A percentile compares a stretch with the other conserved stretches of the same genome.
Evolutionary conservation across 345 rosid species (phyloP).

Genomic region (Linum tenue): DNA sequence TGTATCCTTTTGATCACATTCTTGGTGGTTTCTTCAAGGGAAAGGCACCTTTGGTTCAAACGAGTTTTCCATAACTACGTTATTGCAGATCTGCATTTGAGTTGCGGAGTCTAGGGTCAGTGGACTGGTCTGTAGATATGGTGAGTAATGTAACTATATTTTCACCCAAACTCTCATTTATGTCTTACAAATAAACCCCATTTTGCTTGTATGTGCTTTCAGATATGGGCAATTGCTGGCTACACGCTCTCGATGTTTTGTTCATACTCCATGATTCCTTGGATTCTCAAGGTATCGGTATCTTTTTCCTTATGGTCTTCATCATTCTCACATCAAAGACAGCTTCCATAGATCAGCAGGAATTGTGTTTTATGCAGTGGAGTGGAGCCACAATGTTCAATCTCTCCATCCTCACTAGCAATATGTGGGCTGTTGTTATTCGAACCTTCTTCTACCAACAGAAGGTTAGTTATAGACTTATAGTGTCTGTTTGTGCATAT

Average conservation of each 20-base stretch:
- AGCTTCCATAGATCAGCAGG: too few species aligned
- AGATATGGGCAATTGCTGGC: constrained; percentile 35
- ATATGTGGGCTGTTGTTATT: constrained; percentile 53
- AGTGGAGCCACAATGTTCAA: constrained; percentile 53
- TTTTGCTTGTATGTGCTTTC: constrained; percentile 7
- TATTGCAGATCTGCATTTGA: background rate
- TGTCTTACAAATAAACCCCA: background rate
- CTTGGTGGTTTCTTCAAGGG: too few species aligned
- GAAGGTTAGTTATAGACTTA: constrained; percentile 21
- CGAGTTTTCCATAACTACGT: background rate
- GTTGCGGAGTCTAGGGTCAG: background rate
- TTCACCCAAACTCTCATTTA: too few species aligned
- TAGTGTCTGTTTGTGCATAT: too few species aligned
- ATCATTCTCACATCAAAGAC: too few species aligned
- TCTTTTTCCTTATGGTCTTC: background rate
- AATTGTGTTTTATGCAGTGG: constrained; percentile 18
- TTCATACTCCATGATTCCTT: constrained; percentile 36
- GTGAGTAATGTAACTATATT: background rate
- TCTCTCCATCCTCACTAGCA: constrained; percentile 47
- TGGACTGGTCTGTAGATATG: background rate
- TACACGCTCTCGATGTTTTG: constrained; percentile 21
- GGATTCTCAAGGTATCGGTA: constrained; percentile 36
- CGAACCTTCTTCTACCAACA: constrained; percentile 43
- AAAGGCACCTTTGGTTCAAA: background rate
- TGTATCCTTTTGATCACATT: background rate